A percentile compares a stretch with the other conserved stretches of the same genome.
Conservation (phyloP, 306 rosid species). For the Lathyrus aphaca region DNA sequence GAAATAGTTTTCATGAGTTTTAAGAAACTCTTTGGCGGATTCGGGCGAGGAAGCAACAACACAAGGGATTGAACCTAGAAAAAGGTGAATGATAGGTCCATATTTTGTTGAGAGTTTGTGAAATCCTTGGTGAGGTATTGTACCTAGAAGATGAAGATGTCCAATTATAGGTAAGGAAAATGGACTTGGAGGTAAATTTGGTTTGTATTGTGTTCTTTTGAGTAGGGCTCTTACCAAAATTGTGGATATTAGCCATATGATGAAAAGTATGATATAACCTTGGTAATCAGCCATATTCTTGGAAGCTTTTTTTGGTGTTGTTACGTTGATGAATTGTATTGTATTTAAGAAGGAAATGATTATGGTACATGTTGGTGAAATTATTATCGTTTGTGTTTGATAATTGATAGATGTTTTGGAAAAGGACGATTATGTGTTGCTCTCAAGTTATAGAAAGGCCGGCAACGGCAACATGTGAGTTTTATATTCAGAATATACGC, state of each 20-base stretch:
- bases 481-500: not conserved
- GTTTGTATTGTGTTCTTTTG: constrained; percentile 32
- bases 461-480: constrained; percentile 42
- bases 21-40: constrained; percentile 60
- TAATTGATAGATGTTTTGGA: constrained; percentile 21
- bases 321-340: not conserved
- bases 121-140: constrained; percentile 62
- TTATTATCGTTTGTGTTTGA: constrained; percentile 29
- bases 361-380: not conserved
- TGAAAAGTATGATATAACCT: constrained; percentile 35
- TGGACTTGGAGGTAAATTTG: constrained; percentile 57
- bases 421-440: constrained; percentile 21
- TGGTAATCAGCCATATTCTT: constrained; percentile 45
- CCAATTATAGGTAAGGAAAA: constrained; percentile 63
- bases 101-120: constrained; percentile 55
- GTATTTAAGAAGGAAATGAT: constrained; percentile 13
- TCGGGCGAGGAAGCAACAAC: constrained; percentile 68
- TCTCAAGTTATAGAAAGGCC: constrained; percentile 30
- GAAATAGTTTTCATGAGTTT: constrained; percentile 61
- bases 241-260: constrained; percentile 40
- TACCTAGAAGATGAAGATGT: constrained; percentile 58
- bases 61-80: constrained; percentile 59
- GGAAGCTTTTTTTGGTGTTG: constrained; percentile 1
- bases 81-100: constrained; percentile 64
- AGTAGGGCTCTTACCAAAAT: constrained; percentile 44